Evolutionary conservation across 2,329 filamentous ascomycete genomes (phyloP), one percentile per base, ranked within the genome.

Genomic region (Cryphonectria parasitica): DNA sequence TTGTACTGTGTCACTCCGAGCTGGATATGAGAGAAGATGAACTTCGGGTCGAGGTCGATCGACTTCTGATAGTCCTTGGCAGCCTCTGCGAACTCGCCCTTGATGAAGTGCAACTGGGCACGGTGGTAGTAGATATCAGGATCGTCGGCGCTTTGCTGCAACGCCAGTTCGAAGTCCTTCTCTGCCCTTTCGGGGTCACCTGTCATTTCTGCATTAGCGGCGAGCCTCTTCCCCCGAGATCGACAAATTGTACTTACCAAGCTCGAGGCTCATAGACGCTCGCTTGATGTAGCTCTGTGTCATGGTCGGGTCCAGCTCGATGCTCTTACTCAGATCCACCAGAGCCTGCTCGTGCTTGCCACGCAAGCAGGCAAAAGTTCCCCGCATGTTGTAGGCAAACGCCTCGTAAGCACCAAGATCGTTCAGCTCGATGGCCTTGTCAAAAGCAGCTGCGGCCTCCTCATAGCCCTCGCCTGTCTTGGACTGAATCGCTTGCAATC

Each of bases 1-100:
- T 99, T 99, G 87, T 99, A 99, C 83, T 99, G 96, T 65, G 96
- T 99, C 67, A 99, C 96, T 81, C 96, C 96, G 60, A 99, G 92
- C 83, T 99, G 96, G 78, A 99, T 99, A 84, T 99, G 96, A 10
- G 95, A 98, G 88, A 97, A 99, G 84, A 99, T 99, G 83, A 99
- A 99, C 75, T 93, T 91, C 76, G 90, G 89, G 85, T 99, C 96
- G 41, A 99, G 88, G 77, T 99, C 96, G 78, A 99, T 99, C 2
- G 96, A 98, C 84, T 97, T 98, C 82, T 99, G 96, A 85, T 99
- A 99, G 84, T 99, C 96, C 85, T 97, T 97, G 72, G 96, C 95
- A 5, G 96, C 96, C 75, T 97, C 93, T 69, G 91, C 90, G 76
- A 97, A 97, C 80, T 98, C 95, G 69, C 91, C 91, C 77, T 97